Percentiles rank a stretch among this genome's conserved stretches.
Conservation (phyloP, 306 rosid species). For the Urtica urens region DNA sequence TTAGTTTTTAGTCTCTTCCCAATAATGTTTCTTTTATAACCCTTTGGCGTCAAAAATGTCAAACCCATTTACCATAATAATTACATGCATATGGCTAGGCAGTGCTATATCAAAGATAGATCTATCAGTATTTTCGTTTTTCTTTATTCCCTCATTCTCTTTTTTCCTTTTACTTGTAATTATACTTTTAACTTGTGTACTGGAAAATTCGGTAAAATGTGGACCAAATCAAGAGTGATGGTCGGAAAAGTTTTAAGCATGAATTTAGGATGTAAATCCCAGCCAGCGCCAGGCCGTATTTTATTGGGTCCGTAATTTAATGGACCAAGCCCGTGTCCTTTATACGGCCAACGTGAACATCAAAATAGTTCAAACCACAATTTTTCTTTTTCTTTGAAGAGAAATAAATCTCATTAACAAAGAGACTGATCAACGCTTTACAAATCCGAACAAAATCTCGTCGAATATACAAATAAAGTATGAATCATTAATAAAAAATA, state of each 20-base stretch:
- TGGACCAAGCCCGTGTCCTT: not conserved
- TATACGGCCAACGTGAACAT: too few species aligned
- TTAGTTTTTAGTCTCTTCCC: constrained; percentile 5
- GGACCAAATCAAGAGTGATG: not conserved
- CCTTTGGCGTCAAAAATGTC: constrained; percentile 13
- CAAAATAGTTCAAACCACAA: not conserved
- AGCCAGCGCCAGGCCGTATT: too few species aligned
- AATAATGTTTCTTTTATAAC: not conserved
- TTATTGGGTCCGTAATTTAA: constrained; percentile 1
- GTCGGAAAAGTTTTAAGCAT: not conserved
- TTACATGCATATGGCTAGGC: constrained; percentile 7
- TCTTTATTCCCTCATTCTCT: not conserved
- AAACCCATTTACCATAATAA: constrained; percentile 17
- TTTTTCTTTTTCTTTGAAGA: too few species aligned
- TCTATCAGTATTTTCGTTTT: constrained; percentile 1
- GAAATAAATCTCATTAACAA: too few species aligned
- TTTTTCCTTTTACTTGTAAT: not conserved
- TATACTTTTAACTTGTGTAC: not conserved
- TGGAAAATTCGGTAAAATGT: not conserved
- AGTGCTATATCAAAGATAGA: not conserved
- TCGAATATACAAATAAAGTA: too few species aligned
- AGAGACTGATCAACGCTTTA: too few species aligned
- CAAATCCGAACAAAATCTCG: too few species aligned
- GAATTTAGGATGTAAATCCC: not conserved
- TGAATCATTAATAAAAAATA: too few species aligned